Base-by-base conservation (phyloP, 441 rosid genomes). In the Adansonia grandidieri region DNA sequence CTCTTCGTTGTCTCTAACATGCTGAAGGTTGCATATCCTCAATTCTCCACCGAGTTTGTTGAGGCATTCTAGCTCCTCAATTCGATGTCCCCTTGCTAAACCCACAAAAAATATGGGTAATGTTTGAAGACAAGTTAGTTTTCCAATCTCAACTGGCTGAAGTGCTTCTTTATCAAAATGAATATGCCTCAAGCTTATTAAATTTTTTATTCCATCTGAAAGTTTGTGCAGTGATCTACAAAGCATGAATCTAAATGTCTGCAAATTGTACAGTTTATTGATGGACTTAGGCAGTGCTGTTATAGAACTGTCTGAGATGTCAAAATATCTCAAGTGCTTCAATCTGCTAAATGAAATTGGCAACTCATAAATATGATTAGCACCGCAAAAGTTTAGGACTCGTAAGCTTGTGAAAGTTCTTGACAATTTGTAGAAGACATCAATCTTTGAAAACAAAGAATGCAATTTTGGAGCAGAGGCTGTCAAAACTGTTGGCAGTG, bases 111-210 rank as follows among this genome's bases (percentile, higher is more conserved):
- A 84, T 72, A 62, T 7, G 14, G 82, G 76, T 19, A 84, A 80
- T 0, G 20, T 54, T 32, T 79, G 83, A 15, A 84, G 48, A 9
- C 4, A 22, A 7, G 69, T 60, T 10, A 80, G 51, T 0, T 17
- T 6, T n/a, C 9, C 11, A 9, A 77, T 4, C 2, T 20, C 9
- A 47, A 1, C 2, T 6, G 9, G 75, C 9, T 24, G 44, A 14
- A 11, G 37, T 5, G 2, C 11, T 11, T 4, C 47, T n/a, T 13
- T 32, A 58, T 78, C 73, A 42, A 84, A 75, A 45, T 67, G 45
- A 42, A 80, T 65, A 32, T 71, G 64, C 77, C 70, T 84, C 50
- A 86, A 71, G 68, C 76, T 82, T 4, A 82, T 22, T 32, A 84
- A 48, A 17, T 86, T 70, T 14, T 4, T 57, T 4, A 82, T 8